Base-by-base conservation (phyloP, 306 rosid genomes). In the Pterocarpus macrocarpus region DNA sequence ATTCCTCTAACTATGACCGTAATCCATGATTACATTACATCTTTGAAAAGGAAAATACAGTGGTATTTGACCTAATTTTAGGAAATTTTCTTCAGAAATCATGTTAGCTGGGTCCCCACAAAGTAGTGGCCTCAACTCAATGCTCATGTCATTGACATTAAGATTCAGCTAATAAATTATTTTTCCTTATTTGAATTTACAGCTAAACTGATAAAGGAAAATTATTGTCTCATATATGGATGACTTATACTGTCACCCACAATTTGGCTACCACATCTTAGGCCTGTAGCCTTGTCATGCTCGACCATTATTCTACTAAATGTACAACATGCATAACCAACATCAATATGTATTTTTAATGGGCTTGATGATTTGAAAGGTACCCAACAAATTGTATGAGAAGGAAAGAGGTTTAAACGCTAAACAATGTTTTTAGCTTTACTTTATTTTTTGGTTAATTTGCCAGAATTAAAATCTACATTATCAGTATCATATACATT, bases 31-130 rank as follows among this genome's bases (percentile, higher is more conserved):
- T 77, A 38, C 86, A 62, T 82, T 71, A 64, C 86, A 80, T 80
- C 75, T 74, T 73, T 86, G 92, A 83, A 86, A 84, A 86, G 16
- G 86, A 85, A 77, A 80, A 71, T 64, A 81, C 78, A 73, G 63
- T 75, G 75, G 73, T 59, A 64, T 69, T 85, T 80, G 86, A 82
- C 88, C 84, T 71, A 70, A 67, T 78, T 76, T 81, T 66, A 45
- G 78, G 77, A 91, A 85, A 61, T 53, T 86, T 86, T 81, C 50
- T 85, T 58, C 64, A 73, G 17, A 79, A 61, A 74, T 69, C 89
- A 80, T 84, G 85, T 82, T 90, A 78, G 80, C 80, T 70, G 57
- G 91, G 93, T 85, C 83, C 88, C 94, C 90, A 87, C 83, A 76
- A 87, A 78, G 72, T 81, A 80, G 78, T 81, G 88, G 76, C 70